Evolutionary conservation across 805 yeast species (phyloP), one percentile per base, ranked within the genome.

Genomic region (Starmerella cellae): DNA sequence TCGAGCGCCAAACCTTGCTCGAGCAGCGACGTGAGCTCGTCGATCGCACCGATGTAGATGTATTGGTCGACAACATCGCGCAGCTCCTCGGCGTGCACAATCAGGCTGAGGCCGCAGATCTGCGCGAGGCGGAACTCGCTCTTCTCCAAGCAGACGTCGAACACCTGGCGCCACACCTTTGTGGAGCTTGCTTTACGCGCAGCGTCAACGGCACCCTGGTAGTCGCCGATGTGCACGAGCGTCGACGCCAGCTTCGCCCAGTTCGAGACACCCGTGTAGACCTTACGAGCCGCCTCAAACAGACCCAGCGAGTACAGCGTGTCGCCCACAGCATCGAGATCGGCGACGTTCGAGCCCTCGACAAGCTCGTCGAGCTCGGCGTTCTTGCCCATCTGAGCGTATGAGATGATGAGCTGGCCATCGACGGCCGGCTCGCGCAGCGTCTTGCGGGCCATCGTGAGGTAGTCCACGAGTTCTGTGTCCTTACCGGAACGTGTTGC

Each of bases 231-330:
- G 67, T 78, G 85, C 28, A 91, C 98, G 58, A 87, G 74, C 24
- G 97, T 88, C n/a, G 95, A 81, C 14, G 98, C 97, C 55, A 91
- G 74, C 63, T 87, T 91, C 38, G 95, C 80, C 71, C 94, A 88
- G 66, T 88, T 91, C 32, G 95, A 84, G 45, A 88, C 79, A 50
- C 77, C 79, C 9, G 85, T 68, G 64, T 74, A 91, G 55, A 93
- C 74, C 49, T 84, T 68, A 66, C 85, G 88, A 33, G 98, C 95
- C 38, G 95, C 97, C 56, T 82, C 77, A 66, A 82, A 91, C 64
- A 85, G 80, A 55, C 77, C 74, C 47, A 75, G 74, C 41, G 75
- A 83, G 54, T 80, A 82, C 55, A 91, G 71, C 59, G 77, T 79
- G 63, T 91, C 98, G 66, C 98, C 99, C 57, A 88, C 85, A 16